Evolutionary conservation across 1,284 basidiomycete species (phyloP), one percentile per base, ranked within the genome.

Genomic region (Trichosporon sp.): DNA sequence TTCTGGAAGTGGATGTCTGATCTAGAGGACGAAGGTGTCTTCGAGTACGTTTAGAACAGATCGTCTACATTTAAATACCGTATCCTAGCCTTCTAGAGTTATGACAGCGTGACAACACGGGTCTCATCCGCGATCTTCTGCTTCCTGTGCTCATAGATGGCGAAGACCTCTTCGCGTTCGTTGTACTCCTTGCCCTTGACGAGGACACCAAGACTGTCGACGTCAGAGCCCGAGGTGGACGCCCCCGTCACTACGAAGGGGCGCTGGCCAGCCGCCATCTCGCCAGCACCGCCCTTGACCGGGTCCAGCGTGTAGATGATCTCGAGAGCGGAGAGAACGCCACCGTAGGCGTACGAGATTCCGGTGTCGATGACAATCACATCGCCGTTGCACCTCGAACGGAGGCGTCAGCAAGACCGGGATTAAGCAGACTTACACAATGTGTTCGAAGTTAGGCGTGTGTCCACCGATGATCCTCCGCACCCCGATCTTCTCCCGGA

Each of bases 261-360:
- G 2, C 56, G 44, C 34, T 58, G 56, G 13, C 27, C 63, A 11
- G 29, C 63, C 12, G 6, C 18, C 67, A 64, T 65, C 38, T 68
- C 64, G 29, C 53, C 56, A 8, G 38, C 64, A 29, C 56, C 65
- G 21, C 29, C 31, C 15, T 58, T 35, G 0, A 67, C 63, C 3
- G 69, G 67, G 3, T 65, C 68, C n/a, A 95, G 85, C 0, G 88
- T 89, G 81, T 96, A 95, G 42, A 90, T 86, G 67, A 97, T 89
- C 27, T 92, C 92, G 15, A 97, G 84, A 1, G 94, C 93, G 0
- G 93, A 94, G 6, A 95, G 84, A 0, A 88, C 89, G 9, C 95
- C 95, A n/a, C 93, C 93, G 77, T 97, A 98, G 1, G 93, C 94
- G 77, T 91, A 91, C 1, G 93, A 95, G 69, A 97, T 96, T 42